Evolutionary conservation across 495 filamentous ascomycete species (phyloP), one percentile per base, ranked within the genome.

Genomic region (Xylaria bambusicola): DNA sequence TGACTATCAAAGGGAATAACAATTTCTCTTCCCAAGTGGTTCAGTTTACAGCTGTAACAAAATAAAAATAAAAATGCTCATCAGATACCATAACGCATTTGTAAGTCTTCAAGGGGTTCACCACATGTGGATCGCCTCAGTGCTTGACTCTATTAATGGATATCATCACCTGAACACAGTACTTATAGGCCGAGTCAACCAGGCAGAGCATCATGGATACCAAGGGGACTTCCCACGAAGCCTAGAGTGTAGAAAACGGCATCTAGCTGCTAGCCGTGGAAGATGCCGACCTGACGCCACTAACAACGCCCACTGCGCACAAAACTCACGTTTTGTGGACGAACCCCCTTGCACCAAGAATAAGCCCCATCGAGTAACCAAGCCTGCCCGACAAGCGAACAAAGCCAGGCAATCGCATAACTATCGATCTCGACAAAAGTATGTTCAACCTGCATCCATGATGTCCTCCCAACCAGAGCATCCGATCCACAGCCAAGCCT

Each of bases 321-420:
- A 49, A 35, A 51, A 79, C 76, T 76, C 48, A 76, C 70, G 27
- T 40, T 31, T 35, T 52, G 21, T 24, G 38, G 61, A 65, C 69
- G 70, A 74, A 75, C 67, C 89, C 87, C 89, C 93, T 97, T 92
- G 92, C 89, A 86, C 90, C 94, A 90, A 97, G 91, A 97, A 96
- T 98, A 91, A 97, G 94, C 94, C 94, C 94, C 94, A 96, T 98
- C 92, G 91, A 96, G 94, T 97, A 93, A 95, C 90, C 84, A 71
- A 72, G 70, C 66, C 62, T 83, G 85, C 84, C 77, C 69, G 45
- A 33, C 63, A 66, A 66, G 62, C 58, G 65, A 71, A 60, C 67
- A 69, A 72, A 41, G 66, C 61, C 62, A 69, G 82, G 90, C 91
- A 97, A 97, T 97, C 94, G 93, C 93, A 97, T 98, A 85, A 88